Evolutionary conservation across 1,139 yeast genomes (phyloP).

Genomic region (Taphrina communis): DNA sequence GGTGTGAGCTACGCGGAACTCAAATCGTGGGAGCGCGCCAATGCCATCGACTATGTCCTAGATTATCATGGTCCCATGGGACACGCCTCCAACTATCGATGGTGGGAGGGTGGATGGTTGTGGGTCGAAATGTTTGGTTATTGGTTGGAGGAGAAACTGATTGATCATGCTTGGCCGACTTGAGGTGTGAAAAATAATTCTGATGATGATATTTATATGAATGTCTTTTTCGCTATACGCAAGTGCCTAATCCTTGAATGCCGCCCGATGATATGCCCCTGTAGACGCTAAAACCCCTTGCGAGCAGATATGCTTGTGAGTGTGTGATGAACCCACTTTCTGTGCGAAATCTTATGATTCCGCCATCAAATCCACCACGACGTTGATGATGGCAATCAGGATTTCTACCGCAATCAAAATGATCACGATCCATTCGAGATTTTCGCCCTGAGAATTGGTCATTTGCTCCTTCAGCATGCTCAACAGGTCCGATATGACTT

Average conservation of each 20-base stretch:
- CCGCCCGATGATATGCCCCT: neutral
- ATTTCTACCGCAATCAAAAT: slow-evolving; percentile 93
- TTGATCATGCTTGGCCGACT: slow-evolving; percentile 32
- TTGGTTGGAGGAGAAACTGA: slow-evolving; percentile 34
- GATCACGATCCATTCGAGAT: slow-evolving; percentile 88
- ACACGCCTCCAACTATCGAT: neutral
- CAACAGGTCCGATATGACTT: slow-evolving; percentile 87
- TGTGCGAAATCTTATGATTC: slow-evolving; percentile 11
- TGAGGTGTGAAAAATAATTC: neutral
- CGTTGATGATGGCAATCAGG: slow-evolving; percentile 80
- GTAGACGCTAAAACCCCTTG: neutral
- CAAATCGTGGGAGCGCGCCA: slow-evolving; percentile 29
- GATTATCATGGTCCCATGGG: slow-evolving; percentile 24
- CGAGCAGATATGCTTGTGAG: neutral
- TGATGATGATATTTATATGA: neutral
- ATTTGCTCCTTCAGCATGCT: slow-evolving; percentile 94
- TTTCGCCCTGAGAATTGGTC: slow-evolving; percentile 62
- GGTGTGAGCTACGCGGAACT: slow-evolving; percentile 39
- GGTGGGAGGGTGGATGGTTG: slow-evolving; percentile 35
- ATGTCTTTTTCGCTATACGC: slow-evolving; percentile 16
- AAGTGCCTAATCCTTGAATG: slow-evolving; percentile 7
- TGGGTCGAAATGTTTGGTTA: slow-evolving; percentile 27
- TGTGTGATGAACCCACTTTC: neutral
- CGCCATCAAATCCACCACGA: slow-evolving; percentile 48
- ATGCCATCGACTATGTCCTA: slow-evolving; percentile 16